Evolutionary conservation across 345 rosid genomes (phyloP).

Genomic region (Eucalyptus cloeziana): DNA sequence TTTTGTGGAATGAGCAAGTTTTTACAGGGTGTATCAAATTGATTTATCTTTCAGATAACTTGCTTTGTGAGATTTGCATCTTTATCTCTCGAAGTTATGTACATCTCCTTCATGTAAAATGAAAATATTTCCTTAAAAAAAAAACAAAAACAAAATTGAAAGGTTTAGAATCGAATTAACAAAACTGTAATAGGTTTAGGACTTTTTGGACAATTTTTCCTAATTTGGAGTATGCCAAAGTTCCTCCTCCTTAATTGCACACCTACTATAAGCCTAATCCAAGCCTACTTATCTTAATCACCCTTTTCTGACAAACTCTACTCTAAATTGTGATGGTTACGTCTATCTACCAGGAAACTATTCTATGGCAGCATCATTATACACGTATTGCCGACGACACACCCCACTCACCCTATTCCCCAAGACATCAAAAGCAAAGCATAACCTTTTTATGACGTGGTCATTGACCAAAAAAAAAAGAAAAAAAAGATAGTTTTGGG

Average conservation of each 20-base stretch:
- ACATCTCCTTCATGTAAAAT: not conserved
- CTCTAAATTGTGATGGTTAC: not conserved
- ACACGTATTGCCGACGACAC: not conserved
- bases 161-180: too few species aligned
- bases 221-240: not conserved
- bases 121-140: too few species aligned
- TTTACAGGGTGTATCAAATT: not conserved
- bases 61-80: not conserved
- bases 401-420: not conserved
- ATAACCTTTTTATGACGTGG: not conserved
- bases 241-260: not conserved
- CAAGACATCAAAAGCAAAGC: not conserved
- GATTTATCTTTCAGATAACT: not conserved
- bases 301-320: not conserved
- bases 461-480: not conserved
- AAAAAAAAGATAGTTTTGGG: not conserved
- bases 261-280: not conserved
- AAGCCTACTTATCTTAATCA: not conserved
- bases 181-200: accelerated
- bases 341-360: not conserved
- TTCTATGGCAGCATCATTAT: not conserved
- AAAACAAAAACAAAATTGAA: too few species aligned
- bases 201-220: too few species aligned
- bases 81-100: not conserved
- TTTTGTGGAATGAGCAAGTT: not conserved